phyloP scores from a whole-genome alignment of 192 early-diverging fungal genomes.

The Coemansia sp. region DNA sequence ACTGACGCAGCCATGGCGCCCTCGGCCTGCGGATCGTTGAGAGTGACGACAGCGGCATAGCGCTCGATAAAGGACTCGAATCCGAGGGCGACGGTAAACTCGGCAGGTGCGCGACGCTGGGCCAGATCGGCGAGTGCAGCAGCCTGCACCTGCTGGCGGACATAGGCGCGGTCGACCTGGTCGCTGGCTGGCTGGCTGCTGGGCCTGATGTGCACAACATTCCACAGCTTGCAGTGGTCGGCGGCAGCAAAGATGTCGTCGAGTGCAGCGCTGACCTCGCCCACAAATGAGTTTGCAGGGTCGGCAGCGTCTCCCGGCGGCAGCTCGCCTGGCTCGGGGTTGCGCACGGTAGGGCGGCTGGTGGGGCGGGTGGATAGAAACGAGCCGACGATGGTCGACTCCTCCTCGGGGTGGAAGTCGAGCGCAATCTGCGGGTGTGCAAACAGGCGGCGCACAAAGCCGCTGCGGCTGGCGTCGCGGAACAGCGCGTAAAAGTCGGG shows the following conservation, averaged over 20 bases:
- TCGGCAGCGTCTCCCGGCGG: constrained; percentile 30
- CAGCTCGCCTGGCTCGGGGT: constrained; percentile 59
- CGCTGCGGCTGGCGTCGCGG: constrained; percentile 68
- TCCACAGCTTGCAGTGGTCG: constrained; percentile 73
- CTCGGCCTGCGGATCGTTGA: not conserved
- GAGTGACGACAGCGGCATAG: constrained; percentile 59
- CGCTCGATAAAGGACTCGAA: constrained; percentile 72
- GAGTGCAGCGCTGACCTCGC: constrained; percentile 64
- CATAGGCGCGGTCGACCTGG: constrained; percentile 57
- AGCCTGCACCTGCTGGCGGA: constrained; percentile 67
- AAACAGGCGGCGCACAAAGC: constrained; percentile 74
- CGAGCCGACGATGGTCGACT: constrained; percentile 74
- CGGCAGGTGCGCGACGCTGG: constrained; percentile 58
- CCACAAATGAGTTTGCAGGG: constrained; percentile 43
- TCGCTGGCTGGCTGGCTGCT: constrained; percentile 53
- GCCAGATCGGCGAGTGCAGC: constrained; percentile 72
- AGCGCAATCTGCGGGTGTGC: constrained; percentile 66
- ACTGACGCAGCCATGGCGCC: constrained; percentile 10
- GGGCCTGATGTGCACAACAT: constrained; percentile 76
- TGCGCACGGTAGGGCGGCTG: constrained; percentile 24
- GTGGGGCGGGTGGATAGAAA: constrained; percentile 63
- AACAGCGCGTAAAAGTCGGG: constrained; percentile 83
- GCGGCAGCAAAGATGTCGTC: constrained; percentile 79
- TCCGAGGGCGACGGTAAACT: constrained; percentile 67
- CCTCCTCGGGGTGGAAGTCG: constrained; percentile 74